phyloP scores from a whole-genome alignment of 345 rosid species.

The Toxicodendron radicans region DNA sequence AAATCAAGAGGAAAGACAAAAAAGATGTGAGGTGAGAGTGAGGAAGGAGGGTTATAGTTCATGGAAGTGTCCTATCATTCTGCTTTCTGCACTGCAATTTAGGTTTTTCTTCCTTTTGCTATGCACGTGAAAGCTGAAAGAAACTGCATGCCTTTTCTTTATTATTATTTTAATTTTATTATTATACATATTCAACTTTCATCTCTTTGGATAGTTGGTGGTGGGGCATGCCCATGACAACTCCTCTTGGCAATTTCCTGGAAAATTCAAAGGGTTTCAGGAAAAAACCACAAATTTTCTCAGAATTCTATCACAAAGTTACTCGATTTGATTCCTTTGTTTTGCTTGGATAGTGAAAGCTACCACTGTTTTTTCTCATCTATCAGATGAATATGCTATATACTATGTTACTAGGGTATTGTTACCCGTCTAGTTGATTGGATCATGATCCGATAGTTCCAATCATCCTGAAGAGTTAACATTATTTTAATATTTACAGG shows the following conservation, averaged over 20 bases:
- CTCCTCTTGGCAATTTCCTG: background rate
- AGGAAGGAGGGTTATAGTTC: conserved; percentile 1
- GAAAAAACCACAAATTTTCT: background rate
- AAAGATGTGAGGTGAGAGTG: conserved; percentile 21
- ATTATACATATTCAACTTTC: background rate
- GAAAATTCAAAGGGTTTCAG: background rate
- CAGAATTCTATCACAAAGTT: too few species aligned
- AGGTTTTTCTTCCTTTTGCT: conserved; percentile 12
- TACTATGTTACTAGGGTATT: too few species aligned
- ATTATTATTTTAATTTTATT: background rate
- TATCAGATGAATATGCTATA: too few species aligned
- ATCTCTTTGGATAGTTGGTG: background rate
- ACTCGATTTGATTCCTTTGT: too few species aligned
- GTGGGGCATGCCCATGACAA: background rate
- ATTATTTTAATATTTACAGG: too few species aligned
- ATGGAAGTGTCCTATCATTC: conserved; percentile 28
- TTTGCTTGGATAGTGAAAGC: too few species aligned
- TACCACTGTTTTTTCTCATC: too few species aligned
- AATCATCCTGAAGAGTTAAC: too few species aligned
- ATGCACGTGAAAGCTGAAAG: conserved; percentile 29
- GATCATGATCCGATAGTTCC: too few species aligned
- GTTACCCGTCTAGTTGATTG: too few species aligned
- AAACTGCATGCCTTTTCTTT: background rate
- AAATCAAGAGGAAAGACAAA: conserved; percentile 26
- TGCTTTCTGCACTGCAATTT: conserved; percentile 15